Percentiles rank a stretch among this genome's conserved stretches.
Conservation (phyloP, 176 grass and related monocot species). For the Canna indica region DNA sequence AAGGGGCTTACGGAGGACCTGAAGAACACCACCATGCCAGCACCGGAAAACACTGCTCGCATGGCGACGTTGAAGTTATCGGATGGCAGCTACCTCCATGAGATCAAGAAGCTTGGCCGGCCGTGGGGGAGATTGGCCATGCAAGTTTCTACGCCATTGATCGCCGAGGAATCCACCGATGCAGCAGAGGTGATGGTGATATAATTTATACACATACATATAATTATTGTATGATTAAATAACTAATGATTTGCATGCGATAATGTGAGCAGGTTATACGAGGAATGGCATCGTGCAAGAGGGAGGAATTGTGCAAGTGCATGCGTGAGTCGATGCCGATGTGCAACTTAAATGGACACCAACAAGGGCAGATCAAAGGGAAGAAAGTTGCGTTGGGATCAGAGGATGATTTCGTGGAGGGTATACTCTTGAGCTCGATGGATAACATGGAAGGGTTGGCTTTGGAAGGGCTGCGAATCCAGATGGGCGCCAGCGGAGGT, state of each 20-base stretch:
- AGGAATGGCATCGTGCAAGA: conserved; percentile 31
- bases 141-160: conserved; percentile 38
- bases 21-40: neutral
- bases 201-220: neutral
- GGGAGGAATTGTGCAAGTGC: conserved; percentile 25
- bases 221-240: neutral
- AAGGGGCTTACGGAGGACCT: neutral
- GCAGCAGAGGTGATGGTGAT: conserved; percentile 29
- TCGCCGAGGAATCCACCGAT: conserved; percentile 25
- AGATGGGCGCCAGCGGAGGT: conserved; percentile 21
- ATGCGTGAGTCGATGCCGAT: conserved; percentile 38
- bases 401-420: conserved; percentile 31
- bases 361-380: conserved; percentile 5
- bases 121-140: conserved; percentile 42
- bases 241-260: no score
- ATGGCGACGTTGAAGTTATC: conserved; percentile 20
- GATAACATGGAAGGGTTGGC: conserved; percentile 35
- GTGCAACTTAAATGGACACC: conserved; percentile 25
- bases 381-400: conserved; percentile 5
- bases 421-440: conserved; percentile 30
- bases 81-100: conserved; percentile 41
- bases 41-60: neutral
- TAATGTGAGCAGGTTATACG: conserved; percentile 33
- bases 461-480: conserved; percentile 52
- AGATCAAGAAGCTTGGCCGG: conserved; percentile 29